Conservation (phyloP, 2,329 filamentous ascomycete genomes). For the Dactylellina parvicollis region DNA sequence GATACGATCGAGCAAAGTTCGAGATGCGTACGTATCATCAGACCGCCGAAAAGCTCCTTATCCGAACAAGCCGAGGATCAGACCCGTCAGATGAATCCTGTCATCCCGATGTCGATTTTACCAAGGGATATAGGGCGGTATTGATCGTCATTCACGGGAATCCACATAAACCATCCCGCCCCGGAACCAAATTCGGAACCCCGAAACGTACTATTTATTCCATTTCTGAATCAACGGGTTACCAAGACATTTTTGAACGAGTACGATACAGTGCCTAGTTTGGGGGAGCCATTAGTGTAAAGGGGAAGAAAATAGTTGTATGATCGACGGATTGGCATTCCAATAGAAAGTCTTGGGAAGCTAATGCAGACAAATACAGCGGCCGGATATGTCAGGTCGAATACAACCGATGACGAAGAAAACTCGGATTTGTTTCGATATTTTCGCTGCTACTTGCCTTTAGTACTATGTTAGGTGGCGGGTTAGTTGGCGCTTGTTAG, state of each 20-base stretch:
- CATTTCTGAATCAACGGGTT: neutral
- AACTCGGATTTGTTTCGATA: too few relatives aligned
- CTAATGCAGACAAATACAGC: neutral
- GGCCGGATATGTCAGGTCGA: conserved; percentile 40
- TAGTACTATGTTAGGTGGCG: too few relatives aligned
- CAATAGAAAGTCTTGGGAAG: conserved; percentile 23
- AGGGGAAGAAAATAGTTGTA: too few relatives aligned
- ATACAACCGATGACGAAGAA: conserved; percentile 19
- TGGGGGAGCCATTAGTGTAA: too few relatives aligned
- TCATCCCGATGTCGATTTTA: neutral
- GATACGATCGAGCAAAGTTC: neutral
- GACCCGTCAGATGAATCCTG: neutral
- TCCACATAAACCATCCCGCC: neutral
- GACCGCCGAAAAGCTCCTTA: too few relatives aligned
- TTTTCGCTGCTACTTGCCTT: too few relatives aligned
- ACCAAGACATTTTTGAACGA: neutral
- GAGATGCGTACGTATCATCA: neutral
- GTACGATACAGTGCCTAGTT: neutral
- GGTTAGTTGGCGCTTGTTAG: conserved; percentile 10
- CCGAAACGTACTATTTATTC: neutral
- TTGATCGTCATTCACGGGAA: neutral
- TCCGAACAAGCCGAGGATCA: neutral
- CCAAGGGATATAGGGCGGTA: neutral
- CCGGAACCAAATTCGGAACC: conserved; percentile 8
- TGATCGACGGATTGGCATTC: conserved; percentile 36